phyloP scores from a whole-genome alignment of 768 basidiomycete species.

The Mycena floridula region DNA sequence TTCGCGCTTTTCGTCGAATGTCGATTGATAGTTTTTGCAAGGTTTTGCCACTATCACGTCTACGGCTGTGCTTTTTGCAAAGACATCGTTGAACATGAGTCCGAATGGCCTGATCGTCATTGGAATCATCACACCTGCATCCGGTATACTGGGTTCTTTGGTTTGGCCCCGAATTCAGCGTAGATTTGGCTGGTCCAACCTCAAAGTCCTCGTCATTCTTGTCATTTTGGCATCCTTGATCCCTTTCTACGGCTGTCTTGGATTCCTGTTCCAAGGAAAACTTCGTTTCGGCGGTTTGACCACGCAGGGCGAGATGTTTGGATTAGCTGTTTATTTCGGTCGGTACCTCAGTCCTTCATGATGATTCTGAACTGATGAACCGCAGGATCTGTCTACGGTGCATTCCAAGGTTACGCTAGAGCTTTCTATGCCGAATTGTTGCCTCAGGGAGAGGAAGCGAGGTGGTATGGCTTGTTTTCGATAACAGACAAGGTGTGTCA shows the following conservation, averaged over 20 bases:
- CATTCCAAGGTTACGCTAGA: constrained; percentile 87
- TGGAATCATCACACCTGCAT: constrained; percentile 67
- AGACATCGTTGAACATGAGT: constrained; percentile 80
- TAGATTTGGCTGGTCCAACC: constrained; percentile 56
- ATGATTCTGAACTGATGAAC: neutral
- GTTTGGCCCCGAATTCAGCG: constrained; percentile 72
- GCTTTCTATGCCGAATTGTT: constrained; percentile 85
- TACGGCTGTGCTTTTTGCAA: constrained; percentile 88
- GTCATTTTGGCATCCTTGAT: constrained; percentile 62
- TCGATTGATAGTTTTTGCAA: constrained; percentile 18
- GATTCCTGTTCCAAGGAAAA: constrained; percentile 54
- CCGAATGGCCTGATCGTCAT: constrained; percentile 73
- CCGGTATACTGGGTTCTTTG: constrained; percentile 84
- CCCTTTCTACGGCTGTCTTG: constrained; percentile 78
- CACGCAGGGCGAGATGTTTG: constrained; percentile 81
- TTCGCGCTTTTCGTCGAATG: neutral
- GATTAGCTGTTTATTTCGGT: constrained; percentile 80
- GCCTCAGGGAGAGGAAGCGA: constrained; percentile 82
- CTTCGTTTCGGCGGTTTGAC: constrained; percentile 67
- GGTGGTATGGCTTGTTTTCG: constrained; percentile 81
- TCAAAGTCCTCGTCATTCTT: constrained; percentile 57
- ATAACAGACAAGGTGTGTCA: constrained; percentile 78
- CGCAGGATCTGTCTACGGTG: constrained; percentile 36
- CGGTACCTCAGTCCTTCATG: constrained; percentile 11
- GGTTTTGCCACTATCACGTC: constrained; percentile 92